Base-by-base conservation (phyloP, 352 stramenopile genomes). In the Phytophthora pistaciae region DNA sequence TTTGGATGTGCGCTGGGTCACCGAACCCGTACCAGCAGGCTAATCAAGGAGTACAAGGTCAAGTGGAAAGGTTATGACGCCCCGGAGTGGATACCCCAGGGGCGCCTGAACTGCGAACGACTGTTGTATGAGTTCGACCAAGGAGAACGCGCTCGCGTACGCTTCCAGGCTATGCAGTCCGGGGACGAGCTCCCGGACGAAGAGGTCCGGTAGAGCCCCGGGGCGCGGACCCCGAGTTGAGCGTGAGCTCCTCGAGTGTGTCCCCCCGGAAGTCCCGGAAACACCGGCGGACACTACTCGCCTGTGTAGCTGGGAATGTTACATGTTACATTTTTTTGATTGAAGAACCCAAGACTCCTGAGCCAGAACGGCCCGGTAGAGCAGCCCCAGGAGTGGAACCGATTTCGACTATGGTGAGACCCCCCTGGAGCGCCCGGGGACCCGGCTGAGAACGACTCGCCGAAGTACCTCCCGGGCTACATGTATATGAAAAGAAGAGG, bases 101-200 rank as follows among this genome's bases (percentile, higher is more conserved):
- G 9, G 1, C 50, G 29, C 7, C 23, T 68, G 0, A 68, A 68
- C 3, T 68, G 33, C 25, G 50, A 38, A 0, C 18, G 18, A 1
- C 38, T 68, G 4, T 8, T 61, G 13, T 52, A 62, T 5, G 62
- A 61, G 42, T 62, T 62, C 14, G 44, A 62, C n/a, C 20, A 62
- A 18, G n/a, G 40, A 13, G 33, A 52, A 16, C 33, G 48, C 2
- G 48, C 21, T 0, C 48, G 48, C 3, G 48, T n/a, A 27, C 48
- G 48, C 1, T 55, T 55, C 48, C 48, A 31, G 21, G 48, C 21
- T 27, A 55, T 55, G 48, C 21, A 55, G 3, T 55, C 48, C n/a
- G 48, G 48, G 21, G 48, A 55, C 21, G 48, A 55, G 20, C 21
- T 31, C 48, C 48, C 48, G 9, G 48, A 55, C 21, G 20, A 27